Evolutionary conservation across 306 rosid genomes (phyloP).

Genomic region (Fragaria iinumae): DNA sequence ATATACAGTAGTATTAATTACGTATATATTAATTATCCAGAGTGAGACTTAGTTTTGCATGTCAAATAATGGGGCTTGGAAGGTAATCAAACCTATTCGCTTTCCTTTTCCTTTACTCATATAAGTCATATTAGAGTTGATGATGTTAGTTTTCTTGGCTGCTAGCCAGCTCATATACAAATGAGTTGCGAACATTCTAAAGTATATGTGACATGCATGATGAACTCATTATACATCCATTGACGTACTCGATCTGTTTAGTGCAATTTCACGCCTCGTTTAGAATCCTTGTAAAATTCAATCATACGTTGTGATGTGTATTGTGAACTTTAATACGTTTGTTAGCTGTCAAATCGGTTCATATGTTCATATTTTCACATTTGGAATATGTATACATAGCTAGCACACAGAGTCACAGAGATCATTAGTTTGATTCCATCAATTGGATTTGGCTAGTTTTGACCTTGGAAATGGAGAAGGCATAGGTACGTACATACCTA

Average conservation of each 20-base stretch:
- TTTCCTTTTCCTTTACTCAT: slow-evolving; percentile 32
- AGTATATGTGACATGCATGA: neutral
- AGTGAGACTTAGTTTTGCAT: slow-evolving; percentile 16
- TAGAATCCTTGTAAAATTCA: neutral
- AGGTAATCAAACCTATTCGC: slow-evolving; percentile 31
- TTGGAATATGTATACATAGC: no score
- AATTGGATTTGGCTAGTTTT: no score
- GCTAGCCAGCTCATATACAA: slow-evolving; percentile 9
- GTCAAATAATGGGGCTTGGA: slow-evolving; percentile 23
- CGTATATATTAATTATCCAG: neutral
- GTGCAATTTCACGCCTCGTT: neutral
- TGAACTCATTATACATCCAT: neutral
- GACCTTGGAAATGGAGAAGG: neutral
- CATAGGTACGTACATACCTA: neutral
- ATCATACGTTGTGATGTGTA: neutral
- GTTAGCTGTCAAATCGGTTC: neutral
- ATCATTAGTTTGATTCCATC: neutral
- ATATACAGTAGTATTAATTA: neutral
- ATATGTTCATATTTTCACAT: neutral
- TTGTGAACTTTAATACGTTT: neutral
- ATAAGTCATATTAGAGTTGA: neutral
- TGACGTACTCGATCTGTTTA: no score
- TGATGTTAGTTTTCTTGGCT: slow-evolving; percentile 25
- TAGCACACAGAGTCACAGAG: no score
- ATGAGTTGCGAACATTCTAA: neutral